phyloP scores from a whole-genome alignment of 2,329 filamentous ascomycete genomes.

The Colletotrichum cereale region DNA sequence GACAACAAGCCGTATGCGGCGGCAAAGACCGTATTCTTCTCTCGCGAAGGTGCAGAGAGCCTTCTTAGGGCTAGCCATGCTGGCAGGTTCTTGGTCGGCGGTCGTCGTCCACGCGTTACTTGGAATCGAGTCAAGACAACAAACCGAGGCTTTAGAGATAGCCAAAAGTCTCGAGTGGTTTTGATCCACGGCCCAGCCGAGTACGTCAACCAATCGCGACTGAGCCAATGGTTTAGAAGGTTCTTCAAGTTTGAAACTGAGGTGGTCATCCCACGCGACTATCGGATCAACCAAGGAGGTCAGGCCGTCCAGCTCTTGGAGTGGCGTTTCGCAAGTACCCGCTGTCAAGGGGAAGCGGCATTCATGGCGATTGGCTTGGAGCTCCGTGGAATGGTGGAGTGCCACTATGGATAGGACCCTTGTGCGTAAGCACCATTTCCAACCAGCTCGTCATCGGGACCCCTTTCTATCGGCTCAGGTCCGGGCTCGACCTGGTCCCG shows the following conservation, averaged over 20 bases:
- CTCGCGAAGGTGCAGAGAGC: constrained; percentile 7
- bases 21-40: constrained; percentile 27
- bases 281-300: neutral
- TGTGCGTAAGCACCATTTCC: neutral
- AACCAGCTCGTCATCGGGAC: neutral
- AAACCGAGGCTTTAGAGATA: neutral
- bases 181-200: constrained; percentile 1
- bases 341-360: constrained; percentile 1
- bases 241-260: constrained; percentile 17
- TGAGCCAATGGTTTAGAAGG: neutral
- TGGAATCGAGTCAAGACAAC: constrained; percentile 26
- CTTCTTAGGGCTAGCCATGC: neutral
- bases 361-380: constrained; percentile 1
- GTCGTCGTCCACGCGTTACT: neutral
- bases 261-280: neutral
- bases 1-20: constrained; percentile 1
- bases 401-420: constrained; percentile 3
- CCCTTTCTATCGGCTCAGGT: neutral
- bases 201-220: neutral
- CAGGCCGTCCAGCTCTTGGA: neutral
- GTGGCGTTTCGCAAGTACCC: constrained; percentile 29
- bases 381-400: neutral
- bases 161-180: neutral
- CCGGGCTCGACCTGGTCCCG: neutral
- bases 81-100: neutral